These are phyloP conservation scores for Acanthamoeba royreba DNA, from an alignment of 208 protist species.

Conservation along the genomic window DNA sequence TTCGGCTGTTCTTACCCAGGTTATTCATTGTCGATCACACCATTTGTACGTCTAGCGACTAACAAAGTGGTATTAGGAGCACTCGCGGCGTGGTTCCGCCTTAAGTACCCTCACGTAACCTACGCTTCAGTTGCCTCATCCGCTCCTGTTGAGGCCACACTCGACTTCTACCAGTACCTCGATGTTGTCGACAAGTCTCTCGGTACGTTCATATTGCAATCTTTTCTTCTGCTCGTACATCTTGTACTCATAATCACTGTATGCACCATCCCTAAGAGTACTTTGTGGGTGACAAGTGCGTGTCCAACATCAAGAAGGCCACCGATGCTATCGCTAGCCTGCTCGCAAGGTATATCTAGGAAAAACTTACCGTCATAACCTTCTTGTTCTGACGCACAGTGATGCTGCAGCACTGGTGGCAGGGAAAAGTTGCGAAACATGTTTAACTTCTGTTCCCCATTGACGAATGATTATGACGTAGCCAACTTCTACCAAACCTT, in stretches of 20 bases:
- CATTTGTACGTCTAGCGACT: background rate
- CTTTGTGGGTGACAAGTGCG: constrained; percentile 3
- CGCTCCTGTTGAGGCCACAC: constrained; percentile 33
- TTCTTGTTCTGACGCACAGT: background rate
- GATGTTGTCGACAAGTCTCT: constrained; percentile 47
- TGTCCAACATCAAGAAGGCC: background rate
- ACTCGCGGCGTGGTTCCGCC: constrained; percentile 43
- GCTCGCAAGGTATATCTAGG: background rate
- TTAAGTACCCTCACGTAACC: constrained; percentile 44
- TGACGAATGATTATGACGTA: background rate
- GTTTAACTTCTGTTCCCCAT: background rate
- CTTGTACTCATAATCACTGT: background rate
- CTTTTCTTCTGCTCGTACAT: background rate
- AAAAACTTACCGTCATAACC: background rate
- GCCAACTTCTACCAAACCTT: background rate
- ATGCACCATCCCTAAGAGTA: background rate
- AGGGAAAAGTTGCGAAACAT: background rate
- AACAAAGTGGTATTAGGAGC: background rate
- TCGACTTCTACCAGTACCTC: constrained; percentile 46
- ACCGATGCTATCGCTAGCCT: background rate
- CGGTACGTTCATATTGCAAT: too few relatives aligned
- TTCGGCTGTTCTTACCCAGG: constrained; percentile 48
- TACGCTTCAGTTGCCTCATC: constrained; percentile 33
- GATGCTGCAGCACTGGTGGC: background rate
- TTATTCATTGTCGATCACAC: background rate